Percentiles rank a stretch among this genome's conserved stretches.
Conservation (phyloP, 1,284 basidiomycete species). For the Sporisorium exsertum region DNA sequence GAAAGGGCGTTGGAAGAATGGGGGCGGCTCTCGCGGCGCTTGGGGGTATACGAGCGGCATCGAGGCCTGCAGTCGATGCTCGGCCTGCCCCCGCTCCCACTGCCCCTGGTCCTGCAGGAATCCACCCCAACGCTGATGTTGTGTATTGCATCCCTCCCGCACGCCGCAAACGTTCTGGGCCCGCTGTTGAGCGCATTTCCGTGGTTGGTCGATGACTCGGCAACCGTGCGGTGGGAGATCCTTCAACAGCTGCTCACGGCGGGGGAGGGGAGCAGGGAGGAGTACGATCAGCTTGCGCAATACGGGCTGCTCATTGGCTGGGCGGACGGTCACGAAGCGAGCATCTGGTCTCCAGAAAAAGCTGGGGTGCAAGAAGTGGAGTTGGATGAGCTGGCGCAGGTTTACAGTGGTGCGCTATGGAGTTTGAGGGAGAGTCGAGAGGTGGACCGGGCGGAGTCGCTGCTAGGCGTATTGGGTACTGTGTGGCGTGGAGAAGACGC, state of each 20-base stretch:
- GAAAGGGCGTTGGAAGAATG: background rate
- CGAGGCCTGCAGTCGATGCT: constrained; percentile 6
- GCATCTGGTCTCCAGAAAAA: constrained; percentile 24
- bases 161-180: constrained; percentile 12
- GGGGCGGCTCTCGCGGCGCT: constrained; percentile 8
- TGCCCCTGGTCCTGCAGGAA: constrained; percentile 22
- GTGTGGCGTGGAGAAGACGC: constrained; percentile 15
- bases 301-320: constrained; percentile 28
- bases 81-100: constrained; percentile 17
- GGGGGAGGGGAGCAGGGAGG: background rate
- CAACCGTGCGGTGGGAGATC: constrained; percentile 4
- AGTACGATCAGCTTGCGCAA: constrained; percentile 11
- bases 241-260: constrained; percentile 20
- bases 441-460: background rate
- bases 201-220: constrained; percentile 23
- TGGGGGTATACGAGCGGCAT: constrained; percentile 14
- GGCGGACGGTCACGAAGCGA: constrained; percentile 17
- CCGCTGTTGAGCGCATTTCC: constrained; percentile 8
- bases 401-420: constrained; percentile 8
- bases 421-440: constrained; percentile 4
- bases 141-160: constrained; percentile 25
- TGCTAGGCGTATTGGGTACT: constrained; percentile 1
- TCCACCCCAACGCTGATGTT: constrained; percentile 13
- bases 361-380: background rate
- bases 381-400: background rate